Base-by-base conservation (phyloP, 176 grass and related monocot species). In the Phragmites australis region DNA sequence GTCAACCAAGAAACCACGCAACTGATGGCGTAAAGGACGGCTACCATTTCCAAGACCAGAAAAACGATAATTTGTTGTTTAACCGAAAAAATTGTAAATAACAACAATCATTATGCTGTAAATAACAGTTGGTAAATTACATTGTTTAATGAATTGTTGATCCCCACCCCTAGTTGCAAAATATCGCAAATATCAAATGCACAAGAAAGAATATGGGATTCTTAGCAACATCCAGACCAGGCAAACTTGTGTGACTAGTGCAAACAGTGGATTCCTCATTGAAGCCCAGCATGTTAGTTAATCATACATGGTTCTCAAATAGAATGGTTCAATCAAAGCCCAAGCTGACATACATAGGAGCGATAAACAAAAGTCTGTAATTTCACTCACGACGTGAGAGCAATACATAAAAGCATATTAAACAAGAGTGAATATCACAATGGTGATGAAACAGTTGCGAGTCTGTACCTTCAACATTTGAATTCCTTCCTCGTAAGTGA, bases 401-500 rank as follows among this genome's bases (percentile, higher is more conserved):
- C n/a, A n/a, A n/a, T n/a, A n/a, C n/a, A n/a, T n/a, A n/a, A n/a
- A n/a, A n/a, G n/a, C n/a, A n/a, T n/a, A n/a, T n/a, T n/a, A n/a
- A n/a, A n/a, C n/a, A n/a, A n/a, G n/a, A n/a, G n/a, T n/a, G n/a
- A n/a, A n/a, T n/a, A 66, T 18, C 8, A 70, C 30, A 11, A 56
- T 42, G 37, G 10, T 56, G 12, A 80, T 27, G 62, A 26, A 79
- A 75, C 26, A 85, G 14, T 27, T 45, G n/a, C 17, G 46, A 13
- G n/a, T 44, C 44, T 39, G 49, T 87, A 99, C 96, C 96, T 95
- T 91, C 62, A 99, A 52, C 96, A 99, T 99, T 82, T 91, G 57
- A 59, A 95, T 86, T 27, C 96, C 96, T 74, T 95, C 96, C 32
- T 87, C 83, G 66, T 95, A 99, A 44, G 88, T 86, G 23, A 99